Evolutionary conservation across 768 basidiomycete genomes (phyloP), one percentile per base, ranked within the genome.

Genomic region (Podaxis sp.): DNA sequence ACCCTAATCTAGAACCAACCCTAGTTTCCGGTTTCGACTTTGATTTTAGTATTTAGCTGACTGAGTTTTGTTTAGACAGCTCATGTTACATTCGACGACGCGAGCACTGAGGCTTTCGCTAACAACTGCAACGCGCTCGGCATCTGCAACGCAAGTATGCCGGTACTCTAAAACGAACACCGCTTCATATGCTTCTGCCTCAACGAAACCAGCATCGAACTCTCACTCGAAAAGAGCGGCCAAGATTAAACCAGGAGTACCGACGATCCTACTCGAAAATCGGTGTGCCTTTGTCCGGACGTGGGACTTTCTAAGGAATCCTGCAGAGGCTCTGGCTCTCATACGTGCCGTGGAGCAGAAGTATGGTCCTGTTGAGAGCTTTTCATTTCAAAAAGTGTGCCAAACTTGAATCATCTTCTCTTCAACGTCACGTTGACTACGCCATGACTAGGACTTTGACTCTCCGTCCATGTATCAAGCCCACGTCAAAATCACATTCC

Each of bases 341-440:
- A 69, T 88, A 59, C 80, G 83, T 52, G 82, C 79, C 7, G 66
- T 89, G 30, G 88, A 90, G 73, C 77, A 78, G 17, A 80, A 78
- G 59, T 85, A 81, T 70, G 85, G 85, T 13, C 72, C 75, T 8
- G 68, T 87, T 38, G 70, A 76, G 28, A 81, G 83, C 57, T 82
- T 75, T 52, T 70, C 72, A 49, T 74, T 81, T 44, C 64, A 71
- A 36, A 76, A 78, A 73, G 84, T 84, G 67, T 22, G 76, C 72
- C 36, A 24, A 38, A 13, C n/a, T 48, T 17, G 5, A 51, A 51
- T 60, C 60, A 52, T 22, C 17, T 24, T 22, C 49, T 17, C 46
- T 19, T 19, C 55, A 53, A 22, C 48, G 11, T 57, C 33, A 17
- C 33, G 9, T 53, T 51, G 42, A 11, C 55, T 59, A 33, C 53